Evolutionary conservation across 1,139 yeast species (phyloP), one percentile per base, ranked within the genome.

Genomic region (Saccharomycopsis hybrid): DNA sequence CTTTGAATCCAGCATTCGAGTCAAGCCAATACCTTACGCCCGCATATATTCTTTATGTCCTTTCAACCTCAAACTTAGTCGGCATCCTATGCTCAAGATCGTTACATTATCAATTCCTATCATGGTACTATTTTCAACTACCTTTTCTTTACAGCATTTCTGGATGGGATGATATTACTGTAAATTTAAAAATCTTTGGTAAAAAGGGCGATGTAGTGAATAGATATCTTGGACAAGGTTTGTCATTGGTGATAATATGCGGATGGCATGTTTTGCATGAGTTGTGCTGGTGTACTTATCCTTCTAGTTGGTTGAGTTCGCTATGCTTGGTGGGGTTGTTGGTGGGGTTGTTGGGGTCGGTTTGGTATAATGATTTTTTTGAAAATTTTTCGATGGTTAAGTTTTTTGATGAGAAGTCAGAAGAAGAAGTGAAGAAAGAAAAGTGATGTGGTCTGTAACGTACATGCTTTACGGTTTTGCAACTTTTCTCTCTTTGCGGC

Each of bases 81-180:
- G 98, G 98, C 0, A 73, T 90, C 2, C 59, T 88, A 4, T 86
- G 78, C 64, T 77, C 96, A 1, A 74, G 97, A 55, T 85, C 96
- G 0, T 71, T 90, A 53, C 98, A 90, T 64, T 90, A 89, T 65
- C 98, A 90, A 65, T 90, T 90, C 59, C 77, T 89, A 53, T 73
- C 90, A 3, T 90, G 98, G 98, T 89, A 89, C 64, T 79, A 78
- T 55, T 89, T 94, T 89, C 80, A 85, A 39, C 64, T 87, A 28
- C 97, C 97, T 0, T 77, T 77, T 51, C 64, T 90, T 54, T 64
- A 87, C 24, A 71, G 69, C 56, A 71, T 72, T 47, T 66, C 79
- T 1, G 69, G 71, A 5, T 64, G 71, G 60, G 69, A 74, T 27
- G 18, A 18, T 18, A 18, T 18, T 18, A 18, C 18, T 18, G 18